Conservation (phyloP, 1,139 yeast genomes). For the Yamadazyma spencermartinsiae region DNA sequence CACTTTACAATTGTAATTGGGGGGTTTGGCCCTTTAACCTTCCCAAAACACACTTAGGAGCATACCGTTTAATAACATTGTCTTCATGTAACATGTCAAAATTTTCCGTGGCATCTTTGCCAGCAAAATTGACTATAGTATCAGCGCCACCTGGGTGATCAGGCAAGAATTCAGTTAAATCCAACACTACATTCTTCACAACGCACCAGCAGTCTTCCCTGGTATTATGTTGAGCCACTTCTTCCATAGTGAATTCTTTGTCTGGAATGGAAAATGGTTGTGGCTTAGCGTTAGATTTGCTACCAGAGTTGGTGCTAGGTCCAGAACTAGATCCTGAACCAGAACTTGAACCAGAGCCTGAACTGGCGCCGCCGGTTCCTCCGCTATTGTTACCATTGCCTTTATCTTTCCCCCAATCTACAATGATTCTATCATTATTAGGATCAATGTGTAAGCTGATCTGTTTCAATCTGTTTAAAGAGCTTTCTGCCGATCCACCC, state of each 20-base stretch:
- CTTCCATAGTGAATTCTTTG: constrained; percentile 48
- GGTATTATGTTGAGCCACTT: constrained; percentile 63
- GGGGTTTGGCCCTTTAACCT: constrained; percentile 48
- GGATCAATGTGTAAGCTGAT: constrained; percentile 51
- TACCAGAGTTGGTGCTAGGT: constrained; percentile 6
- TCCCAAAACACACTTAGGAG: constrained; percentile 49
- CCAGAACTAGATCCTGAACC: constrained; percentile 1
- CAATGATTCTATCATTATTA: constrained; percentile 25
- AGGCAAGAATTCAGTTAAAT: constrained; percentile 73
- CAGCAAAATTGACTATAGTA: constrained; percentile 76
- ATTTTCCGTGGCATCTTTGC: constrained; percentile 86
- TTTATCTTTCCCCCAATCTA: constrained; percentile 26
- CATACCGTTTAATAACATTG: constrained; percentile 50
- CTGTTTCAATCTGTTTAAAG: constrained; percentile 41
- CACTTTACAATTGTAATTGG: constrained; percentile 20
- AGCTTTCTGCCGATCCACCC: constrained; percentile 15
- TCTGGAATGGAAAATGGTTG: constrained; percentile 35
- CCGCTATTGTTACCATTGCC: constrained; percentile 2
- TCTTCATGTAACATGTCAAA: constrained; percentile 66
- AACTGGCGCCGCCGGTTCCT: neutral
- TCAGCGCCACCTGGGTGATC: constrained; percentile 89
- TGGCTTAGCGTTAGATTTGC: constrained; percentile 12
- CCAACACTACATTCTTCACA: constrained; percentile 79
- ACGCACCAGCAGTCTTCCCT: constrained; percentile 83
- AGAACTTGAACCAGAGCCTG: neutral